These are phyloP conservation scores for Aspergillus asperescens DNA, from an alignment of 495 filamentous ascomycete species.

Conservation along the genomic window DNA sequence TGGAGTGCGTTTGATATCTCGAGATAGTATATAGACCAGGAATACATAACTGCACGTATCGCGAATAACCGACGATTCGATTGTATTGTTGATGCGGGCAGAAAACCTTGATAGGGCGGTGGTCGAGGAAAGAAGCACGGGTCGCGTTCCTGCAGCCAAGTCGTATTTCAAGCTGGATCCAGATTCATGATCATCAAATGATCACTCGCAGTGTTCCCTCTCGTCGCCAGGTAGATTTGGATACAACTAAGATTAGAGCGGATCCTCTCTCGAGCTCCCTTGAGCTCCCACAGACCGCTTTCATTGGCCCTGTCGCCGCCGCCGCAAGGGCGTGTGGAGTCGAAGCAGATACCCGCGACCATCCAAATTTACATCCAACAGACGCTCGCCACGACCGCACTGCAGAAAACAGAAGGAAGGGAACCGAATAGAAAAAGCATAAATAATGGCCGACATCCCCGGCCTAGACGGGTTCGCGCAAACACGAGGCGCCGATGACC, in stretches of 20 bases:
- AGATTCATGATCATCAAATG: no score
- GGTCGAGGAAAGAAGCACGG: no score
- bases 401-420: neutral
- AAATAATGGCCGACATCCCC: constrained; percentile 25
- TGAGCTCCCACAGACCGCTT: constrained; percentile 13
- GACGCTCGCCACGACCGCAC: constrained; percentile 3
- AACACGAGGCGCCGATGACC: constrained; percentile 59
- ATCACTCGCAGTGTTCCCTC: no score
- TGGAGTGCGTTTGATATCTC: constrained; percentile 29
- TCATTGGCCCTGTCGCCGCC: constrained; percentile 12
- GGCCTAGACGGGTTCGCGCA: constrained; percentile 55
- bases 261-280: constrained; percentile 7
- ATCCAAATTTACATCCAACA: constrained; percentile 1
- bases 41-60: neutral
- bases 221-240: no score
- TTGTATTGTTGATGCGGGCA: no score
- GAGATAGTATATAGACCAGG: neutral
- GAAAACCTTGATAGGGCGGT: no score
- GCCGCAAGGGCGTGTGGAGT: constrained; percentile 11
- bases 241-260: neutral
- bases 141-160: neutral
- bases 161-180: no score
- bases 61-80: neutral
- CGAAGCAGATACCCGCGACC: constrained; percentile 9
- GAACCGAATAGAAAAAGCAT: neutral